Evolutionary conservation across 176 grass and related monocot genomes (phyloP).

Genomic region (Phoenix roebelenii): DNA sequence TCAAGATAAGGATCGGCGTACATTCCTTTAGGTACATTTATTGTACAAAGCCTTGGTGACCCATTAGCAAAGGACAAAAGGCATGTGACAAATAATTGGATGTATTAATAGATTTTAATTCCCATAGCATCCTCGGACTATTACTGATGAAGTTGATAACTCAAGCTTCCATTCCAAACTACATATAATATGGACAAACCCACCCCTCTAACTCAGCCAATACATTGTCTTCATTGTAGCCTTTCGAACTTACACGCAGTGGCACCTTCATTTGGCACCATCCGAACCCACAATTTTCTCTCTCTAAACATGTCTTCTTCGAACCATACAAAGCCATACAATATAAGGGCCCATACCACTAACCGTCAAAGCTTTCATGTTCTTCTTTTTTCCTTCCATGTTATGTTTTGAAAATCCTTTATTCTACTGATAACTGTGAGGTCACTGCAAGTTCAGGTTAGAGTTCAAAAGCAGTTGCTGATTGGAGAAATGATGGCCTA

Average conservation of each 20-base stretch:
- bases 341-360: too few species aligned
- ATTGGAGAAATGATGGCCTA: conserved; percentile 19
- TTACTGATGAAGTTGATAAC: too few species aligned
- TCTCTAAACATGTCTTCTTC: too few species aligned
- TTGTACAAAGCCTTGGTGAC: neutral
- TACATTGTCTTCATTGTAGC: neutral
- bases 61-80: neutral
- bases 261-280: too few species aligned
- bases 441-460: neutral
- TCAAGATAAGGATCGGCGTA: too few species aligned
- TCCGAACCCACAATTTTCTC: too few species aligned
- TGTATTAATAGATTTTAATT: neutral
- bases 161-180: neutral
- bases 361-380: too few species aligned
- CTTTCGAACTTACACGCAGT: too few species aligned
- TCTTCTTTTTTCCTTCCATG: too few species aligned
- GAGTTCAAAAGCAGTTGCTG: conserved; percentile 19
- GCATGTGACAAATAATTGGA: neutral
- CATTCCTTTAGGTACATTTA: too few species aligned
- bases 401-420: too few species aligned
- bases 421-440: neutral
- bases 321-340: too few species aligned
- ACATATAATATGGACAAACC: conserved; percentile 4
- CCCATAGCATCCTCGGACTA: neutral
- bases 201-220: neutral